Evolutionary conservation across 805 yeast genomes (phyloP).

Genomic region (Candida insectorum): DNA sequence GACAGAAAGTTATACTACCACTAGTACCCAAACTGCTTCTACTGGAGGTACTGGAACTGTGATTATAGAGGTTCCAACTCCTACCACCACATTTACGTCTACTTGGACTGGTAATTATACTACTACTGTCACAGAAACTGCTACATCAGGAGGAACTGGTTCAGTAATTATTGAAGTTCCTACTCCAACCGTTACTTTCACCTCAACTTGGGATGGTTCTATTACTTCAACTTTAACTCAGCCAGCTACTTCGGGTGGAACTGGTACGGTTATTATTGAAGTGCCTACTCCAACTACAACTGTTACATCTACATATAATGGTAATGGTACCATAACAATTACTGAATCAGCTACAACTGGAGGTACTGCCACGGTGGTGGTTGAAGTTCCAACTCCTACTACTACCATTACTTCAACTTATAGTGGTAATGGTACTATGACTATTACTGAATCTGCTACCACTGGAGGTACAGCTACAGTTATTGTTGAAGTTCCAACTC

Average conservation of each 20-base stretch:
- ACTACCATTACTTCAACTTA: not conserved
- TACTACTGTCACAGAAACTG: not conserved
- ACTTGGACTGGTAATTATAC: slow-evolving; percentile 1
- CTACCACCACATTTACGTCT: slow-evolving; percentile 4
- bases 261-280: slow-evolving; percentile 6
- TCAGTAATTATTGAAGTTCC: not conserved
- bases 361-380: slow-evolving; percentile 10
- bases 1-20: slow-evolving; percentile 5
- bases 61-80: slow-evolving; percentile 11
- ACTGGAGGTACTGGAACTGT: slow-evolving; percentile 8
- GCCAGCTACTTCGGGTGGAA: not conserved
- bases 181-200: not conserved
- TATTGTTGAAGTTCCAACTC: slow-evolving; percentile 11
- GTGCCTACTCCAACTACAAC: slow-evolving; percentile 13
- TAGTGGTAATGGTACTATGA: slow-evolving; percentile 4
- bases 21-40: slow-evolving; percentile 11
- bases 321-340: slow-evolving; percentile 12
- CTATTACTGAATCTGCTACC: slow-evolving; percentile 11
- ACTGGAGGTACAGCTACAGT: slow-evolving; percentile 8
- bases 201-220: not conserved
- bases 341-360: slow-evolving; percentile 8
- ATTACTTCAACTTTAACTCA: not conserved
- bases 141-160: not conserved
- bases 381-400: slow-evolving; percentile 11
- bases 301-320: no score